Evolutionary conservation across 2,329 filamentous ascomycete species (phyloP).

Genomic region (Sporothrix variecibatus): DNA sequence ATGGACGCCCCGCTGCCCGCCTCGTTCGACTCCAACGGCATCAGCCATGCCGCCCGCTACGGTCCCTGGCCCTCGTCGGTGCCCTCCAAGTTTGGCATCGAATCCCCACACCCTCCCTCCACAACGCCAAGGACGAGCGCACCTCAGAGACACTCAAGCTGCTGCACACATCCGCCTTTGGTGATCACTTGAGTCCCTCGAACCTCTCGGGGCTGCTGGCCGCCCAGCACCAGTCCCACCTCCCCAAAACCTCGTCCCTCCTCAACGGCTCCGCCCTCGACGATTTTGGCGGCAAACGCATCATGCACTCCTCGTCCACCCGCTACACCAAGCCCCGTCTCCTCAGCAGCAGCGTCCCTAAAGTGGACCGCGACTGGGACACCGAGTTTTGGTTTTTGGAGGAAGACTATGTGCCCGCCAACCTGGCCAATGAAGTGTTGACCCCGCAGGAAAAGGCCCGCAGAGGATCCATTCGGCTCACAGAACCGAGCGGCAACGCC

Average conservation of each 20-base stretch:
- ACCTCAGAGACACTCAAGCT: conserved; percentile 66
- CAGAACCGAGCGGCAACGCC: conserved; percentile 18
- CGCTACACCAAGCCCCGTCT: conserved; percentile 67
- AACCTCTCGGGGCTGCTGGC: not conserved
- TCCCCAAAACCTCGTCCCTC: conserved; percentile 29
- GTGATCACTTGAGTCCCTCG: conserved; percentile 58
- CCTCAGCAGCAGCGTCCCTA: conserved; percentile 65
- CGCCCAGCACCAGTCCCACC: not conserved
- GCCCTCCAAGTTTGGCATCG: conserved; percentile 86
- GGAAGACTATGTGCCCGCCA: conserved; percentile 82
- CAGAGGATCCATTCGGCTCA: conserved; percentile 58
- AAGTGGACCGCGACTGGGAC: conserved; percentile 65
- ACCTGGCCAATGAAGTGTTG: conserved; percentile 62
- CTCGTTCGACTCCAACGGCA: conserved; percentile 94
- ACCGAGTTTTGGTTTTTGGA: conserved; percentile 73
- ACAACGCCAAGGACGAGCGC: conserved; percentile 59
- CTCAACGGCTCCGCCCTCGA: conserved; percentile 44
- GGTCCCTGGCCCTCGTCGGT: conserved; percentile 91
- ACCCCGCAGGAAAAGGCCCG: conserved; percentile 69
- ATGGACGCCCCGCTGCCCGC: conserved; percentile 90
- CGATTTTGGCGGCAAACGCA: conserved; percentile 68
- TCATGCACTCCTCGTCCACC: conserved; percentile 61
- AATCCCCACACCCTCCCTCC: conserved; percentile 76
- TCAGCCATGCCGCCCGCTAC: conserved; percentile 86
- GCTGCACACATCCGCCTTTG: conserved; percentile 68